These are phyloP conservation scores for Corymbia calophylla DNA, from an alignment of 441 rosid species.

Conservation along the genomic window DNA sequence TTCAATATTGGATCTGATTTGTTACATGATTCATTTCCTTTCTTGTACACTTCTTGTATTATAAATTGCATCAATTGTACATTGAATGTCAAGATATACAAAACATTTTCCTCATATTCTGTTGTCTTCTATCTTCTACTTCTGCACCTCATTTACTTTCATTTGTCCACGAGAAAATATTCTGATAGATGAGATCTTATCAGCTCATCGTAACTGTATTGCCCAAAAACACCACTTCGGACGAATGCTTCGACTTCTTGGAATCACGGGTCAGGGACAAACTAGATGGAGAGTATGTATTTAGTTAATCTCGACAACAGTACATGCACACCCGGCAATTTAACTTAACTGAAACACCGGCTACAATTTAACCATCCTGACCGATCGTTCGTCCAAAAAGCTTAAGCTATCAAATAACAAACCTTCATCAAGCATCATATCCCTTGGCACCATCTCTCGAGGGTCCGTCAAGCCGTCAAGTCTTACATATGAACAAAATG, in stretches of 20 bases:
- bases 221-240: slow-evolving; percentile 70
- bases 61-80: no score
- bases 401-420: not conserved
- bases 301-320: not conserved
- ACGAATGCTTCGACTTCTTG: slow-evolving; percentile 76
- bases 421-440: not conserved
- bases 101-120: no score
- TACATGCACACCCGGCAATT: no score
- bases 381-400: not conserved
- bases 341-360: not conserved
- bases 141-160: no score
- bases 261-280: slow-evolving; percentile 68
- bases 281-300: slow-evolving; percentile 26
- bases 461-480: not conserved
- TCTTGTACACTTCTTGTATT: no score
- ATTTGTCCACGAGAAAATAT: slow-evolving; percentile 77
- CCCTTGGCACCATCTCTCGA: not conserved
- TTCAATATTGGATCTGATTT: no score
- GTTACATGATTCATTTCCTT: no score
- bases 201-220: slow-evolving; percentile 56
- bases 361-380: not conserved
- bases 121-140: no score
- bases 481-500: not conserved
- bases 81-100: no score
- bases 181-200: slow-evolving; percentile 71